Percentiles rank a stretch among this genome's conserved stretches.
Evolutionary conservation across 495 filamentous ascomycete species (phyloP).

Genomic region (Chlorociboria aeruginascens): DNA sequence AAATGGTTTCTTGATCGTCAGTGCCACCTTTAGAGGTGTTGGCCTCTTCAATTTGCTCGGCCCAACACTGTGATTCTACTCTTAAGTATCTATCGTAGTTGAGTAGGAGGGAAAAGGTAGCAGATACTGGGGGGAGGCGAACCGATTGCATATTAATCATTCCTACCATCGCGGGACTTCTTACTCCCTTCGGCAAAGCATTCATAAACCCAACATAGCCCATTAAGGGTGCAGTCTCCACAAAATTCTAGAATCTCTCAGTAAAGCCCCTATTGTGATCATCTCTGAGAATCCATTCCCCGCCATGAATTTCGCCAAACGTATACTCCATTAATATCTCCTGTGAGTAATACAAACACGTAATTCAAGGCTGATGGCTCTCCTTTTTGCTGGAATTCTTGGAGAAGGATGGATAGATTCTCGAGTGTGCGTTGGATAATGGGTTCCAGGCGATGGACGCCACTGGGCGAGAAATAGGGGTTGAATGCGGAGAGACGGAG

Average conservation of each 20-base stretch:
- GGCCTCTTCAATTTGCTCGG: background rate
- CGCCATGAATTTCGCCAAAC: conserved; percentile 2
- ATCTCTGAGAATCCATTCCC: background rate
- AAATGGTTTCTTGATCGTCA: conserved; percentile 2
- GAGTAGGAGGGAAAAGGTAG: background rate
- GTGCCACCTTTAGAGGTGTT: background rate
- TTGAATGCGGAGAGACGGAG: conserved; percentile 25
- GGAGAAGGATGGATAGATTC: background rate
- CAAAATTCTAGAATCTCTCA: too few species aligned
- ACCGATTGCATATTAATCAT: too few species aligned
- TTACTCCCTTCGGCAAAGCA: background rate
- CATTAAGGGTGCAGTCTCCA: background rate
- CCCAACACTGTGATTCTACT: background rate
- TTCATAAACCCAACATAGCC: background rate
- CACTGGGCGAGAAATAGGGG: conserved; percentile 37
- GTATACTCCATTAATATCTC: conserved; percentile 9
- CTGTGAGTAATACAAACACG: background rate
- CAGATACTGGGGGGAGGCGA: too few species aligned
- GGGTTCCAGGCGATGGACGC: conserved; percentile 18
- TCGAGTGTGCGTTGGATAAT: conserved; percentile 27
- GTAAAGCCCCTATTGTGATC: background rate
- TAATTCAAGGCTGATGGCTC: conserved; percentile 1
- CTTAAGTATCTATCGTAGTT: background rate
- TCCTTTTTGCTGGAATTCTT: background rate
- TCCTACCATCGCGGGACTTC: background rate